Evolutionary conservation across 2,329 filamentous ascomycete genomes (phyloP), one percentile per base, ranked within the genome.

Genomic region (Hypoxylon sp.): DNA sequence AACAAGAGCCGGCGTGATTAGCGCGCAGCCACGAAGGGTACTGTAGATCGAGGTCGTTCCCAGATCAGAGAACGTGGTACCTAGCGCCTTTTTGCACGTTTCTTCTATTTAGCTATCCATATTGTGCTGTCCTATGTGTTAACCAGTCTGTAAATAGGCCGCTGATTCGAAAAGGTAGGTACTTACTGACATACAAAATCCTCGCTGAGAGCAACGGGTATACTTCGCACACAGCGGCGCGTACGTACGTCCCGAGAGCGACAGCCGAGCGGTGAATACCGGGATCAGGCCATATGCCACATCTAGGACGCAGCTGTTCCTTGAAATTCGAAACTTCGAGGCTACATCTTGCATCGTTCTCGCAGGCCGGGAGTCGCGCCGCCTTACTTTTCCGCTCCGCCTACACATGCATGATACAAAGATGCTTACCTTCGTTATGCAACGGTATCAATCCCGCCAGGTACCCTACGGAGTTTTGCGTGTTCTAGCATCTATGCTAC

Each of bases 1-100:
- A 65, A 63, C 64, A 70, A 65, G 64, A 70, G 67, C 67, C 67
- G 67, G 58, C 67, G 65, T 70, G 67, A 70, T 67, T 70, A 68
- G 61, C 60, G 63, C 67, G 63, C 68, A 68, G 64, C 64, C 50
- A 14, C 48, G 54, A 65, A 62, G 60, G 53, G 63, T 52, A 69
- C 67, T 69, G 63, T 69, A 67, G 63, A 69, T 69, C 63, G 56
- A 67, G 66, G 67, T 58, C 61, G 63, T 61, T 69, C 63, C 63
- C 60, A 67, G 67, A 67, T 67, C 56, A 65, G 50, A 60, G 57
- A 64, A 59, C 60, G 56, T 64, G 63, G 60, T 68, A 65, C 65
- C 48, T 52, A 57, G 62, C 56, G 47, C 43, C 32, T 55, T 51
- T 29, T 57, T 54, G 60, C 63, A 69, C 66, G 63, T 67, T 67